A percentile compares a stretch with the other conserved stretches of the same genome.
phyloP scores from a whole-genome alignment of 169 alveolate species.

The Plasmodium fragile region DNA sequence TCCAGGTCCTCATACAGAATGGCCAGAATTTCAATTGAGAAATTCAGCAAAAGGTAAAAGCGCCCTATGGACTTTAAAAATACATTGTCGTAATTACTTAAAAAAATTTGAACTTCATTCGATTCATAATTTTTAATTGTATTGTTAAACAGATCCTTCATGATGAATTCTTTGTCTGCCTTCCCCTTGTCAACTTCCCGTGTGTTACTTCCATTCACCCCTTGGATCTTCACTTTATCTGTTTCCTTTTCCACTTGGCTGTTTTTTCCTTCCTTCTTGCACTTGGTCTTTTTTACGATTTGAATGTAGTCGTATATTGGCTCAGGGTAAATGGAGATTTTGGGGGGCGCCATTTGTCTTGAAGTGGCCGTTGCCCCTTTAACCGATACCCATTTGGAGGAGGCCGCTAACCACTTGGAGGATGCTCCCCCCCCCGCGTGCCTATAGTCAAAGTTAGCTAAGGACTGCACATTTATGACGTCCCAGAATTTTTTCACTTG shows the following conservation, averaged over 20 bases:
- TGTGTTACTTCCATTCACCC: not conserved
- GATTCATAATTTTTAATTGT: conserved; percentile 23
- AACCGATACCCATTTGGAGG: not conserved
- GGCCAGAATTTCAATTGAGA: conserved; percentile 45
- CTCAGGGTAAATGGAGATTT: not conserved
- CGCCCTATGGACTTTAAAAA: conserved; percentile 50
- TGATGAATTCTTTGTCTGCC: conserved; percentile 25
- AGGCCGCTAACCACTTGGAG: not conserved
- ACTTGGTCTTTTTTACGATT: conserved; percentile 23
- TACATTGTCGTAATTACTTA: conserved; percentile 53
- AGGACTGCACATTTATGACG: conserved; percentile 22
- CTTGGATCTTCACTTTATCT: not conserved
- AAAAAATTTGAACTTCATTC: conserved; percentile 38
- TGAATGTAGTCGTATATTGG: conserved; percentile 67
- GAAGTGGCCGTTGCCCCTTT: not conserved
- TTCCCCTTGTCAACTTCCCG: not conserved
- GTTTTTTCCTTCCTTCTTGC: conserved; percentile 21
- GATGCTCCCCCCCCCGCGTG: not conserved
- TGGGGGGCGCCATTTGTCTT: not conserved
- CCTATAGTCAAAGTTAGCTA: conserved; percentile 56
- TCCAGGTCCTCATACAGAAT: conserved; percentile 39
- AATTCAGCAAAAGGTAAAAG: conserved; percentile 50
- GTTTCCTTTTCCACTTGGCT: conserved; percentile 15
- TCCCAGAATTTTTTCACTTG: conserved; percentile 67
- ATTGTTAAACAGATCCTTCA: conserved; percentile 51